phyloP scores from a whole-genome alignment of 2,329 filamentous ascomycete genomes.

The Fusarium oligoseptatum region DNA sequence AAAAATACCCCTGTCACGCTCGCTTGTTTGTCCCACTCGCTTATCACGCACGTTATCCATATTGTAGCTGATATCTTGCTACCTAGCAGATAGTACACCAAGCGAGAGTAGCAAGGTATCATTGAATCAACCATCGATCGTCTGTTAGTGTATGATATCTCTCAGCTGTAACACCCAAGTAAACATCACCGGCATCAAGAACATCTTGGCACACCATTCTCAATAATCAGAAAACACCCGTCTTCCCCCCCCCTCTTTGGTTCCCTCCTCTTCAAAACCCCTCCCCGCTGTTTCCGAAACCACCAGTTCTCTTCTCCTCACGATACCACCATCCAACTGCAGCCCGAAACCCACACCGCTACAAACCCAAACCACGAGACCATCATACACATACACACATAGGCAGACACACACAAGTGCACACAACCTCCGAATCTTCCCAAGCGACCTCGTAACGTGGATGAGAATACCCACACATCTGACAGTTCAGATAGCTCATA shows the following conservation, averaged over 20 bases:
- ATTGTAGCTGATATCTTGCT: background rate
- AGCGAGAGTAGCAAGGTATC: background rate
- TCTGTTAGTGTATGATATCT: background rate
- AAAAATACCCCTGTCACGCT: too few species aligned
- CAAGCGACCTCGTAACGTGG: background rate
- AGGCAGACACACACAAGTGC: background rate
- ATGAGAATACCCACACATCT: background rate
- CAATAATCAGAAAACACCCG: background rate
- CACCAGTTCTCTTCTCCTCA: conserved; percentile 18
- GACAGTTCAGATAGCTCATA: background rate
- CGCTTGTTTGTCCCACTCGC: too few species aligned
- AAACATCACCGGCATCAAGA: background rate
- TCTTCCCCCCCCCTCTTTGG: conserved; percentile 8
- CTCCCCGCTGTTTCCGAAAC: conserved; percentile 17
- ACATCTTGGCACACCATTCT: conserved; percentile 1
- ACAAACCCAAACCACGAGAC: conserved; percentile 27
- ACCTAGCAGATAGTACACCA: background rate
- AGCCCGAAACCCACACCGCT: conserved; percentile 25
- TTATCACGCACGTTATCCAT: too few species aligned
- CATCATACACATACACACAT: background rate
- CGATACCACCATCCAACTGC: conserved; percentile 9
- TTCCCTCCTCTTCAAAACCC: conserved; percentile 22
- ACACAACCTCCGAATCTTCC: conserved; percentile 20
- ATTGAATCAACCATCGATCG: background rate
- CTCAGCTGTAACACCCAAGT: background rate